Conservation (phyloP, 495 filamentous ascomycete species). For the Hypoxylon lienhwacheense region DNA sequence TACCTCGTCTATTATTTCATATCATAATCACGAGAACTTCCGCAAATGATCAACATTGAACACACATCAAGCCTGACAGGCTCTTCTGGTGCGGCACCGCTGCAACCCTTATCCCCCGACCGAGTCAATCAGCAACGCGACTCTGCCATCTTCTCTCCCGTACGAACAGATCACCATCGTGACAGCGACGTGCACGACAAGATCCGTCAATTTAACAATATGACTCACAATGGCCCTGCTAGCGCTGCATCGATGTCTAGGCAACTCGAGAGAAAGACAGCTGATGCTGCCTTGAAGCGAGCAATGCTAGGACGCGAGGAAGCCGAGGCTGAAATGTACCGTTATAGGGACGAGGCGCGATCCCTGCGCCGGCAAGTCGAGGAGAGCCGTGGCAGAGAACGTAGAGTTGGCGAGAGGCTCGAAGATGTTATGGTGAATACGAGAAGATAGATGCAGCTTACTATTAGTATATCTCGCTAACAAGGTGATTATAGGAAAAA, state of each 20-base stretch:
- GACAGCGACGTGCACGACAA: conserved; percentile 79
- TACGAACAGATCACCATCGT: conserved; percentile 46
- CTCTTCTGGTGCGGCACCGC: conserved; percentile 56
- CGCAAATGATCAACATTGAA: conserved; percentile 36
- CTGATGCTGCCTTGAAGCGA: conserved; percentile 73
- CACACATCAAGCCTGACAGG: conserved; percentile 36
- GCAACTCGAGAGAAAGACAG: conserved; percentile 61
- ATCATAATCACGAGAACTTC: neutral
- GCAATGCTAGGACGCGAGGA: conserved; percentile 85
- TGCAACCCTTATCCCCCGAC: conserved; percentile 76
- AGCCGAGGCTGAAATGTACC: conserved; percentile 68
- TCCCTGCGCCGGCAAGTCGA: conserved; percentile 59
- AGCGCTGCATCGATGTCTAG: conserved; percentile 57
- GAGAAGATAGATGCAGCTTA: neutral
- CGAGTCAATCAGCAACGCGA: conserved; percentile 72
- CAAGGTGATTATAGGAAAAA: conserved; percentile 60
- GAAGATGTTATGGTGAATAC: conserved; percentile 70
- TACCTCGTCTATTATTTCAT: neutral
- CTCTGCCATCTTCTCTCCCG: conserved; percentile 25
- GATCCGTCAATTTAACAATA: conserved; percentile 78
- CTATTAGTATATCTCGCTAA: conserved; percentile 1
- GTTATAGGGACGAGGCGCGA: conserved; percentile 60
- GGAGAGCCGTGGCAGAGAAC: conserved; percentile 72
- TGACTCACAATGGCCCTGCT: conserved; percentile 46
- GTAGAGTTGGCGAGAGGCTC: conserved; percentile 73